phyloP scores from a whole-genome alignment of 768 basidiomycete species.

The Piloderma croceum region DNA sequence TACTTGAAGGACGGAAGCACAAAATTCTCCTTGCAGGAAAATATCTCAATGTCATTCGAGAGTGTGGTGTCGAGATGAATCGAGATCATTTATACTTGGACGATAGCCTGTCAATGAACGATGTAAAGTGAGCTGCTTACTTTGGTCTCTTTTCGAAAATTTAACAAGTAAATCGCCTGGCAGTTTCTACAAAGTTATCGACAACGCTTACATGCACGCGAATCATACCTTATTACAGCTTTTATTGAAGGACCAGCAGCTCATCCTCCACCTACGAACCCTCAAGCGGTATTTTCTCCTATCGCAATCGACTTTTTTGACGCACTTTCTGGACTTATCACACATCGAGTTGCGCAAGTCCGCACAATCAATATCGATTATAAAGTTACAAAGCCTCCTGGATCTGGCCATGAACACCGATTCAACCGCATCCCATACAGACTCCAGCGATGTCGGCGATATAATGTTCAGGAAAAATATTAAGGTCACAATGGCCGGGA shows the following conservation, averaged over 20 bases:
- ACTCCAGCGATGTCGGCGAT: constrained; percentile 67
- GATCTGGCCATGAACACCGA: constrained; percentile 81
- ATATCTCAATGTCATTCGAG: constrained; percentile 95
- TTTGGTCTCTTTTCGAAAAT: background rate
- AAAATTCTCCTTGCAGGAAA: constrained; percentile 96
- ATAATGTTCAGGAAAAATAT: constrained; percentile 83
- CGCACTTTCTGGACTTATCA: constrained; percentile 88
- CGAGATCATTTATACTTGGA: constrained; percentile 38
- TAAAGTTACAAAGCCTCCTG: constrained; percentile 87
- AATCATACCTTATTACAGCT: constrained; percentile 87
- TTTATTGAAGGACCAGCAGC: constrained; percentile 84
- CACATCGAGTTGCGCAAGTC: constrained; percentile 80
- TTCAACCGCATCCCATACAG: constrained; percentile 47
- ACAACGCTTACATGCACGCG: constrained; percentile 89
- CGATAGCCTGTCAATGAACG: constrained; percentile 66
- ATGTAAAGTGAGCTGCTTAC: constrained; percentile 59
- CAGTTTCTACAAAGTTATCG: constrained; percentile 88
- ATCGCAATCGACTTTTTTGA: constrained; percentile 92
- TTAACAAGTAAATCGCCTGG: constrained; percentile 5
- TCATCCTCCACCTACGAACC: constrained; percentile 87
- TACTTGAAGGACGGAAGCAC: constrained; percentile 94
- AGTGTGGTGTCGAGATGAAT: constrained; percentile 88
- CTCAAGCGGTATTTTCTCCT: constrained; percentile 98
- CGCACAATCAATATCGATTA: constrained; percentile 73
- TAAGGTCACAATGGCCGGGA: constrained; percentile 77